Base-by-base conservation (phyloP, 2,329 filamentous ascomycete species). In the Colletotrichum noveboracense region DNA sequence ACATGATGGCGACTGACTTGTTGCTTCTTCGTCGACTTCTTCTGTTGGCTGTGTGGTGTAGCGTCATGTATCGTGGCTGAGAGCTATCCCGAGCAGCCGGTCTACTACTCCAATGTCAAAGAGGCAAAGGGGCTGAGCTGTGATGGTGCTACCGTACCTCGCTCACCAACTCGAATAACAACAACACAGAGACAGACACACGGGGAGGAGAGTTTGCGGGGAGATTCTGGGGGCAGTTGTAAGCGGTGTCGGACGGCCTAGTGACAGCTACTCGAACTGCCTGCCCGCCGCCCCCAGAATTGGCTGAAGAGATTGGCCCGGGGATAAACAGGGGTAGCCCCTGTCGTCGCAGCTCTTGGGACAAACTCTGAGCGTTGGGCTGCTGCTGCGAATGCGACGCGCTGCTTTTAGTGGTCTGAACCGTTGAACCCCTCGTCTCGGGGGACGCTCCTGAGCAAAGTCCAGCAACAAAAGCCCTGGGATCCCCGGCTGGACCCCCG, bases 381-480 rank as follows among this genome's bases (percentile, higher is more conserved):
- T 26, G 36, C 62, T 66, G 43, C 66, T 52, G 28, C 32, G n/a
- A 52, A 52, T 21, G 43, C n/a, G 12, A 52, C 0, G n/a, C 43
- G 12, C 43, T 24, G 43, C 43, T 21, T 52, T 52, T n/a, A 52
- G 43, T 34, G 48, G 71, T 48, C 48, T 52, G 67, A 71, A 68
- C 48, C 68, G 55, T 61, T 74, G 67, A 61, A 68, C 48, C 68
- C 65, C 68, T 74, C 72, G 61, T 74, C 72, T 66, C 52, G 61
- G 28, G 61, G 60, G n/a, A 32, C 58, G n/a, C n/a, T 64, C 30
- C 14, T 36, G 32, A 61, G 58, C 26, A 32, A 52, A 52, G 43
- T 52, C 43, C n/a, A 52, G 43, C 43, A 7, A 52, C 43, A 30
- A 16, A 18, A 52, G 24, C 64, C 38, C 64, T 58, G 26, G 30